phyloP scores from a whole-genome alignment of 345 rosid species.

The Corchorus olitorius region DNA sequence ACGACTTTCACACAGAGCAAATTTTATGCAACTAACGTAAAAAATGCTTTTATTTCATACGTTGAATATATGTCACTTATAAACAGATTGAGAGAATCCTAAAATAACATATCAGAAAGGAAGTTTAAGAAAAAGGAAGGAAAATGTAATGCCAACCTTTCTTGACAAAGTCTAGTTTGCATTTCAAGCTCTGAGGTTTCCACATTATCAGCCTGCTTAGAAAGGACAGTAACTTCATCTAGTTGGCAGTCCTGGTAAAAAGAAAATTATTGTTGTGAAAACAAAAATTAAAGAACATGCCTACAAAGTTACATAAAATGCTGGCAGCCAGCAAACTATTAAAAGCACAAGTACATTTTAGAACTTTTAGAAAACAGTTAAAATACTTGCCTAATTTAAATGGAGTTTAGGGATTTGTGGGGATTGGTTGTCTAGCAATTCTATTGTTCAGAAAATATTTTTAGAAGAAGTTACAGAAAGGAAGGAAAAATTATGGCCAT shows the following conservation, averaged over 20 bases:
- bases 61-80: not conserved
- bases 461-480: not conserved
- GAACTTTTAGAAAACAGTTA: not conserved
- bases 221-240: conserved; percentile 35
- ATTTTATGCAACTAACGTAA: not conserved
- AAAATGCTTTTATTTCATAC: not conserved
- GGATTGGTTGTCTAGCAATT: not conserved
- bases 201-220: conserved; percentile 27
- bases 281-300: conserved; percentile 3
- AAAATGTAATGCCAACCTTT: conserved; percentile 53
- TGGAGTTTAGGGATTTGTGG: not conserved
- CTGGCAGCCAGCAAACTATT: not conserved
- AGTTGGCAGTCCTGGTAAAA: conserved; percentile 45
- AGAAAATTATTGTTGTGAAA: not conserved
- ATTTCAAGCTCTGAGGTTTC: conserved; percentile 37
- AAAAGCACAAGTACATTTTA: not conserved
- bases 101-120: conserved; percentile 8
- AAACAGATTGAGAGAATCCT: not conserved
- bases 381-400: not conserved
- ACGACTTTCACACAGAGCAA: not conserved
- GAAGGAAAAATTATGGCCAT: conserved; percentile 10
- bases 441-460: too few relatives aligned
- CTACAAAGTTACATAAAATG: not conserved
- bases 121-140: not conserved
- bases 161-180: conserved; percentile 42